Evolutionary conservation across 257 asterid genomes (phyloP), one percentile per base, ranked within the genome.

Genomic region (Nicotiana benthamiana): DNA sequence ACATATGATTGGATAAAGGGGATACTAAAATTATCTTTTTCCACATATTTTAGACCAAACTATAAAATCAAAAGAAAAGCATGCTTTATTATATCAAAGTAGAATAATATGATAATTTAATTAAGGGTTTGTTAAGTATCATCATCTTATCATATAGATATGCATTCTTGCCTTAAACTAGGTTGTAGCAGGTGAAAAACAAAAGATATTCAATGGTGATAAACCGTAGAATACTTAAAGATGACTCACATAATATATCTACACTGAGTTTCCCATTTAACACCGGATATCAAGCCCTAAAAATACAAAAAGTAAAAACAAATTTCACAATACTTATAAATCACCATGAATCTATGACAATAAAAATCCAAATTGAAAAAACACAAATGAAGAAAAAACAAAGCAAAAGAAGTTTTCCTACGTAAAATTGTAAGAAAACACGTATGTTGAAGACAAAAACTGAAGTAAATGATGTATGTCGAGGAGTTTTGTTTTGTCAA

Each of bases 401-500:
- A 61, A 20, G 15, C 26, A 22, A 20, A 17, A 17, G 1, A 6
- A 20, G 27, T 61, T 22, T 61, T 20, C 67, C 67, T 61, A 22
- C 34, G n/a, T 27, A 24, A 9, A 64, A 2, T 64, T 3, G 36
- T 13, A 64, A 24, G 43, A 15, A 53, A 10, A 60, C 2, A 53
- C 18, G 28, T 54, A 32, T 60, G 52, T 32, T 77, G 13, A 76
- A 54, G 16, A 9, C 10, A 52, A 16, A n/a, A 3, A n/a, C 24
- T 6, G 34, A 57, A 59, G 36, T 56, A 59, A 77, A 28, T 62
- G 56, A 20, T 34, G 24, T 56, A n/a, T 34, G n/a, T 57, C 52
- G 24, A 77, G 63, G 24, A 77, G 63, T 34, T 30, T 26, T 59
- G 13, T 18, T 80, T 82, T 76, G 80, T 36, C 82, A 81, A 24